Base-by-base conservation (phyloP, 495 filamentous ascomycete genomes). In the Penicillium crystallinum region DNA sequence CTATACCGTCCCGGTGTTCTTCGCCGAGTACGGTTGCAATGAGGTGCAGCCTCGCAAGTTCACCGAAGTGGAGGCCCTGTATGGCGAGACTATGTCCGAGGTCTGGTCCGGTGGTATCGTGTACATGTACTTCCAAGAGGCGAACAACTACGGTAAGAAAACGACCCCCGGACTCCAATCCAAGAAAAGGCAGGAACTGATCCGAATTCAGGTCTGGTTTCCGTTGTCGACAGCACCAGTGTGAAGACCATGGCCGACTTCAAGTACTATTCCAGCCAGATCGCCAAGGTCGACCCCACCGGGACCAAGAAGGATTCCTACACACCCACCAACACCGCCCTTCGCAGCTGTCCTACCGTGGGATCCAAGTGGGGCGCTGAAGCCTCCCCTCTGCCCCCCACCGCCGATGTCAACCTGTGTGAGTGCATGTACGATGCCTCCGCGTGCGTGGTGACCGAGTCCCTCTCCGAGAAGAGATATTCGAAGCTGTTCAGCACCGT, bases 11-110 rank as follows among this genome's bases (percentile, higher is more conserved):
- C 93, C 93, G 37, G 84, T 88, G 54, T 98, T 98, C 83, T 97
- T 97, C 68, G 91, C 93, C 48, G 93, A 98, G 70, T 98, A 98
- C 68, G 93, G 93, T 31, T 98, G 93, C 80, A 97, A 96, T 74
- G 71, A 77, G 9, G 83, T 83, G 19, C 71, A 74, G 15, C 87
- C 85, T 17, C 89, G 93, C 64, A 70, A 75, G 37, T 97, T 93
- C 75, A 83, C 88, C 49, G 93, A 98, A 59, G 91, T 96, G n/a
- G 70, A 69, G 12, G 84, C 90, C 36, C 77, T 98, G 4, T 98
- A 87, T 68, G 87, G 87, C 2, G 55, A 75, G 6, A 62, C 91
- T 30, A 97, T 98, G 93, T 84, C 82, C 10, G 62, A 59, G 12
- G 89, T 96, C 41, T 92, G 89, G 82, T 95, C 88, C 34, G 92